Conservation (phyloP, 176 grass and related monocot species). For the Aechmea fasciata region DNA sequence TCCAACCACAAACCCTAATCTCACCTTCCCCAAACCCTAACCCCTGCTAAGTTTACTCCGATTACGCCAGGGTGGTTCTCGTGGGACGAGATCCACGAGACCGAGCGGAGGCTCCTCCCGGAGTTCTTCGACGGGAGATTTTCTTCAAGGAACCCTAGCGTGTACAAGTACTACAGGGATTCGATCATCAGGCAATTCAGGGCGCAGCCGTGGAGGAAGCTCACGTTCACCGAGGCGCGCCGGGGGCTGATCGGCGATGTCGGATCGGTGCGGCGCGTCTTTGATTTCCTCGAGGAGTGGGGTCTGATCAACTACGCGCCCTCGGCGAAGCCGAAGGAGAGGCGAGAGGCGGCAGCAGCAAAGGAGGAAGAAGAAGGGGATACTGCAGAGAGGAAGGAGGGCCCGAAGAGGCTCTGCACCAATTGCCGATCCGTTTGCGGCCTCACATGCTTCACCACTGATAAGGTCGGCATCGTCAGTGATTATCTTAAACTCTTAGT, state of each 20-base stretch:
- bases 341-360: slow-evolving; percentile 26
- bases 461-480: slow-evolving; percentile 38
- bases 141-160: slow-evolving; percentile 41
- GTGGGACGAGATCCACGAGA: slow-evolving; percentile 61
- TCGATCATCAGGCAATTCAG: slow-evolving; percentile 64
- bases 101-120: slow-evolving; percentile 66
- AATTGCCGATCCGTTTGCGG: slow-evolving; percentile 56
- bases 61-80: slow-evolving; percentile 68
- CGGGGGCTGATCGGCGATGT: slow-evolving; percentile 57
- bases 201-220: slow-evolving; percentile 43
- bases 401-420: slow-evolving; percentile 50
- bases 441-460: slow-evolving; percentile 66
- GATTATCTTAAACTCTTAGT: neutral
- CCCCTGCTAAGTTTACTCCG: slow-evolving; percentile 17
- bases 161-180: slow-evolving; percentile 87
- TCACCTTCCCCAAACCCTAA: neutral
- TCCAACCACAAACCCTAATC: slow-evolving; percentile 1
- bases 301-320: slow-evolving; percentile 86
- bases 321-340: slow-evolving; percentile 23
- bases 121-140: slow-evolving; percentile 80
- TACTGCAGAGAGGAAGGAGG: slow-evolving; percentile 10
- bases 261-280: slow-evolving; percentile 66
- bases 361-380: slow-evolving; percentile 42
- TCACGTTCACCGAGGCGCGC: slow-evolving; percentile 71
- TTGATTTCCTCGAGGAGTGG: slow-evolving; percentile 95